Evolutionary conservation across 2,329 filamentous ascomycete species (phyloP).

Genomic region (Mycosphaerella arachidis): DNA sequence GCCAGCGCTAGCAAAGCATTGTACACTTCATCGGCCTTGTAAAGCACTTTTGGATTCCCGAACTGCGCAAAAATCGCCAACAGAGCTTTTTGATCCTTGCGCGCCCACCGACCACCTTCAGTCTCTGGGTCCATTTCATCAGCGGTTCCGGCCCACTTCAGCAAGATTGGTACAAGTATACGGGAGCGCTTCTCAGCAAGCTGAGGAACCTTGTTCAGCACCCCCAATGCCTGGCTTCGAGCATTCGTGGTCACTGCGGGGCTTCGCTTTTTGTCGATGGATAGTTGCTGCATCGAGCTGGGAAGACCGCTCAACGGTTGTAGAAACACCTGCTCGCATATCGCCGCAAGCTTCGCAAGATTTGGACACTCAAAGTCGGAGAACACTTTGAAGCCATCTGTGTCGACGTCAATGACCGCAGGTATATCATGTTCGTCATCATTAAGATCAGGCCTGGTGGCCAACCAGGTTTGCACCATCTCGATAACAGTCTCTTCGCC

Average conservation of each 20-base stretch:
- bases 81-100: conserved; percentile 79
- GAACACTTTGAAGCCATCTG: conserved; percentile 36
- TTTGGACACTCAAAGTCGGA: conserved; percentile 86
- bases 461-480: conserved; percentile 74
- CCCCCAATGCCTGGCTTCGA: conserved; percentile 72
- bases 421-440: conserved; percentile 24
- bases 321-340: conserved; percentile 50
- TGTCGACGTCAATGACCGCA: conserved; percentile 17
- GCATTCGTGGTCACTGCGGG: conserved; percentile 19
- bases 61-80: conserved; percentile 80
- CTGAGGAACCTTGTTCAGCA: conserved; percentile 67
- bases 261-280: conserved; percentile 10
- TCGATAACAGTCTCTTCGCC: conserved; percentile 70
- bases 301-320: conserved; percentile 40
- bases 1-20: conserved; percentile 68
- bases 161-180: conserved; percentile 75
- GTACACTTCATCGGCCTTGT: conserved; percentile 71
- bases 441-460: conserved; percentile 34
- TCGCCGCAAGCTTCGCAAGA: conserved; percentile 54
- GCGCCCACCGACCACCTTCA: conserved; percentile 52
- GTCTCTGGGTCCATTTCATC: conserved; percentile 14
- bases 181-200: conserved; percentile 84
- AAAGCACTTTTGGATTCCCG: conserved; percentile 78
- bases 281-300: conserved; percentile 16
- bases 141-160: conserved; percentile 65